Conservation (phyloP, 2,329 filamentous ascomycete genomes). For the Diplocarpon mali region DNA sequence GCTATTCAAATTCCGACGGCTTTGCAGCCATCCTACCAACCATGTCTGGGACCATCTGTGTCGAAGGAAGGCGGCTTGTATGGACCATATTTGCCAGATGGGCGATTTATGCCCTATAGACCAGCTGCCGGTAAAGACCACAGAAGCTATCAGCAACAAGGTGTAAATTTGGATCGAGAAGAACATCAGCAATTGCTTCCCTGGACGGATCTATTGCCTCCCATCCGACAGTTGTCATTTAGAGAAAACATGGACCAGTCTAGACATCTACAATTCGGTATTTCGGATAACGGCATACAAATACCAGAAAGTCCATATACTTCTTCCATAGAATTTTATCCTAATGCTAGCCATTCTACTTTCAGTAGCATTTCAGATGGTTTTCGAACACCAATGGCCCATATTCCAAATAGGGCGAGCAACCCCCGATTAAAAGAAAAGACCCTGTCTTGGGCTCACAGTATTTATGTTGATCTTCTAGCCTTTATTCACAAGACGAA, state of each 20-base stretch:
- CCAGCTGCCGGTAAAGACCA: conserved; percentile 45
- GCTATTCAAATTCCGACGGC: conserved; percentile 43
- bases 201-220: conserved; percentile 8
- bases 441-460: conserved; percentile 58
- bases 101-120: conserved; percentile 41
- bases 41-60: conserved; percentile 45
- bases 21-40: conserved; percentile 46
- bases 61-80: conserved; percentile 45
- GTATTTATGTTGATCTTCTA: conserved; percentile 60
- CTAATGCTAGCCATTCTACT: conserved; percentile 3
- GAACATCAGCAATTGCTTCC: conserved; percentile 9
- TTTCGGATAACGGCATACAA: not conserved
- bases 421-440: conserved; percentile 53
- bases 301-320: conserved; percentile 5
- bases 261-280: conserved; percentile 4
- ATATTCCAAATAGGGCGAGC: conserved; percentile 17
- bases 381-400: conserved; percentile 16
- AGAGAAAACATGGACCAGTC: conserved; percentile 6
- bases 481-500: conserved; percentile 51
- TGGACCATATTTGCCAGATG: conserved; percentile 53
- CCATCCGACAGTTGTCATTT: conserved; percentile 8
- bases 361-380: conserved; percentile 12
- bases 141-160: conserved; percentile 26
- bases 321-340: not conserved
- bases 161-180: conserved; percentile 5